Evolutionary conservation across 495 filamentous ascomycete genomes (phyloP), one percentile per base, ranked within the genome.

Genomic region (Trichoderma virens): DNA sequence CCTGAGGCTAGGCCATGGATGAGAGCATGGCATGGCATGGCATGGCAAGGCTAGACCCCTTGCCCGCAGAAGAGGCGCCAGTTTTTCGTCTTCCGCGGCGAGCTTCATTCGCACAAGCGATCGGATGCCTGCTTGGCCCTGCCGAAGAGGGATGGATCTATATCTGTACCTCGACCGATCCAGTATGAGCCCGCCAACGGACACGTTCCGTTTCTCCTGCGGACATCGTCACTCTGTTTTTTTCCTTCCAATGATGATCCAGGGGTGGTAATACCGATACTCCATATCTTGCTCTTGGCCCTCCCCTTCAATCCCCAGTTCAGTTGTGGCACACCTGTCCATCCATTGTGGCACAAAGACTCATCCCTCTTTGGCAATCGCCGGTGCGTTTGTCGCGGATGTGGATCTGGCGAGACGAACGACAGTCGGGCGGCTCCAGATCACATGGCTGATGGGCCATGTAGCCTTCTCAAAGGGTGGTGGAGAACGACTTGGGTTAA

Each of bases 101-200:
- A 56, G 51, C 51, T 30, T 56, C 51, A 56, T 56, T 56, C 51
- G 51, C 51, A 30, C 23, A 56, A 30, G 23, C 51, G 51, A 56
- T 56, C 23, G 51, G 51, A 56, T 56, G 51, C 51, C 51, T 56
- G 51, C 51, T 30, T 28, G 2, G n/a, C 45, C 45, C 45, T 51
- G 45, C 45, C 45, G n/a, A 51, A 25, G 45, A 25, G 51, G 51
- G 25, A 56, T 56, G 51, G 51, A 56, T 56, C 51, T 56, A 23
- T 56, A 56, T 56, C 51, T 56, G 51, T 56, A 56, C 51, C 23
- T 56, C 51, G 51, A 56, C 51, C 51, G 51, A 56, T 56, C 51
- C 23, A 56, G 51, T 3, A 45, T n/a, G 41, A n/a, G 18, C 9
- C 41, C 51, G 23, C 6, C 51, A 9, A 56, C 51, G 51, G 51